Percentiles rank a stretch among this genome's conserved stretches.
Conservation (phyloP, 1,139 yeast species). For the Hemisphaericaspora subhashii region DNA sequence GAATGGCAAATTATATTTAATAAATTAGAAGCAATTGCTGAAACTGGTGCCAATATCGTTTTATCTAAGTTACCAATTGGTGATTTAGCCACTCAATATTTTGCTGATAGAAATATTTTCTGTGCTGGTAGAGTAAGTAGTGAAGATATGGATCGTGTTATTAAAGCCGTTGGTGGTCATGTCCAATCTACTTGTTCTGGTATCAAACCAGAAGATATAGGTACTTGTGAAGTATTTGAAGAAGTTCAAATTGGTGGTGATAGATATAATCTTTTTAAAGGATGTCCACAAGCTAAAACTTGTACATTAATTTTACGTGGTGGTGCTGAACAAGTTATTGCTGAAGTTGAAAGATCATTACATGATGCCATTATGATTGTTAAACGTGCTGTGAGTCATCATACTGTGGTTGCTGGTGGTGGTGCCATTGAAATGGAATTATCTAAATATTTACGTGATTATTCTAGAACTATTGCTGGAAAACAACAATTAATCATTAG, state of each 20-base stretch:
- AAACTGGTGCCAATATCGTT: conserved; percentile 89
- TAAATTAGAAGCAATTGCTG: conserved; percentile 79
- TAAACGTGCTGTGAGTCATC: conserved; percentile 87
- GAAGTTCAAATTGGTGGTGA: conserved; percentile 96
- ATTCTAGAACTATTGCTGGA: conserved; percentile 86
- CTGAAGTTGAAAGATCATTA: conserved; percentile 94
- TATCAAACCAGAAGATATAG: conserved; percentile 65
- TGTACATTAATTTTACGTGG: conserved; percentile 94
- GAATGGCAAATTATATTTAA: conserved; percentile 94
- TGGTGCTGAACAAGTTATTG: conserved; percentile 98
- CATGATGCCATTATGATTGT: conserved; percentile 99
- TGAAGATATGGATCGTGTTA: conserved; percentile 91
- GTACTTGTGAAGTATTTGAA: conserved; percentile 83
- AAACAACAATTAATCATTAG: conserved; percentile 90
- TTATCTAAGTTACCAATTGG: conserved; percentile 96
- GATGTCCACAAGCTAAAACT: conserved; percentile 90
- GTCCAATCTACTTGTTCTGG: conserved; percentile 89
- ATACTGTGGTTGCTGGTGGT: conserved; percentile 93
- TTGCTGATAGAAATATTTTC: conserved; percentile 93
- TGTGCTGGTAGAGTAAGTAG: conserved; percentile 94
- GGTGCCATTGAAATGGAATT: conserved; percentile 99
- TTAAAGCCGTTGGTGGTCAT: conserved; percentile 91
- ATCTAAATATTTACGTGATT: conserved; percentile 83
- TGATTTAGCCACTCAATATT: conserved; percentile 95
- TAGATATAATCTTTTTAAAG: conserved; percentile 87